phyloP scores from a whole-genome alignment of 768 basidiomycete species.

The Melanogaster broomeanus region DNA sequence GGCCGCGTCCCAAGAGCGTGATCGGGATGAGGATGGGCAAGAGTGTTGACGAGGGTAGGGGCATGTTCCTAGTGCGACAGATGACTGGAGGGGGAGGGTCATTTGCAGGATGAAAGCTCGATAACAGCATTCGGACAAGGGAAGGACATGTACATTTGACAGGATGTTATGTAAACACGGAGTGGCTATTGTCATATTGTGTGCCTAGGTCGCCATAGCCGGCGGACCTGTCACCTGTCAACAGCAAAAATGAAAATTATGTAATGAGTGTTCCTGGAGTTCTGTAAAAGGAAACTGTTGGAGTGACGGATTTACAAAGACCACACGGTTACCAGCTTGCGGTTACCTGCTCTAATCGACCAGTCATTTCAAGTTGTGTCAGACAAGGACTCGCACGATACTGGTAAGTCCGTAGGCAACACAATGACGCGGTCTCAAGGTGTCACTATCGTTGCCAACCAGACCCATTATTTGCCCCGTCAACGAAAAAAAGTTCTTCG shows the following conservation, averaged over 20 bases:
- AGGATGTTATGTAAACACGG: too few relatives aligned
- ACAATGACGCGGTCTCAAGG: neutral
- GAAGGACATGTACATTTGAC: too few relatives aligned
- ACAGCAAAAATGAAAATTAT: neutral
- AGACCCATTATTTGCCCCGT: conserved; percentile 1
- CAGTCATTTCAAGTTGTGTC: too few relatives aligned
- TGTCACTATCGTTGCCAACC: conserved; percentile 7
- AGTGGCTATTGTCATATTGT: too few relatives aligned
- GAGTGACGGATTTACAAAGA: too few relatives aligned
- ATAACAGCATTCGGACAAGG: neutral
- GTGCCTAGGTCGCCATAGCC: too few relatives aligned
- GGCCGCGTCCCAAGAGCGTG: conserved; percentile 77
- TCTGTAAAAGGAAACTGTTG: too few relatives aligned
- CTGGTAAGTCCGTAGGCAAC: too few relatives aligned
- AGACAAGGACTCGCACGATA: too few relatives aligned
- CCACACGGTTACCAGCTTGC: too few relatives aligned
- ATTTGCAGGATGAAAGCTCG: conserved; percentile 20
- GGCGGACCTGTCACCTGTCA: neutral
- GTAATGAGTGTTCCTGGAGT: too few relatives aligned
- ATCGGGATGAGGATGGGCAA: conserved; percentile 66
- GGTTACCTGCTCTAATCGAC: too few relatives aligned
- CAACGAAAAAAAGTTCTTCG: neutral
- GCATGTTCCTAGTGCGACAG: conserved; percentile 76
- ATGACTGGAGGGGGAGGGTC: conserved; percentile 59
- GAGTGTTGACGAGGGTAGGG: conserved; percentile 64